Conservation (phyloP, 2,329 filamentous ascomycete genomes). For the Pseudogymnoascus sp. region DNA sequence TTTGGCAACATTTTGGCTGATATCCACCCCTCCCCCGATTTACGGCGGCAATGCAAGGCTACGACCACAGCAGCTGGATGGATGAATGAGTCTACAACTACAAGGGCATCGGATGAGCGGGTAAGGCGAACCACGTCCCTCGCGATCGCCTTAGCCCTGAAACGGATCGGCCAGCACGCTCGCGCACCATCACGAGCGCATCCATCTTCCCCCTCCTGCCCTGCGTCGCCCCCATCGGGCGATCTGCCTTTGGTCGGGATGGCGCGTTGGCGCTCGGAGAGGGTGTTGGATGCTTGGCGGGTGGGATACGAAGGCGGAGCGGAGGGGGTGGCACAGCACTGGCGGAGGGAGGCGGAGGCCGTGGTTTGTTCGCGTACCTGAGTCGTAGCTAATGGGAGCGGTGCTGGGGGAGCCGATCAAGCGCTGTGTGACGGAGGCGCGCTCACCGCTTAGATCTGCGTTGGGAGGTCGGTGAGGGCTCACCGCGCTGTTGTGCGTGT, state of each 20-base stretch:
- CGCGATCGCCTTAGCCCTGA: neutral
- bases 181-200: neutral
- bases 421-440: neutral
- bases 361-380: neutral
- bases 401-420: neutral
- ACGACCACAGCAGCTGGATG: neutral
- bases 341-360: no score
- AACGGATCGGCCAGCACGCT: neutral
- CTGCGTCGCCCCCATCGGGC: neutral
- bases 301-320: neutral
- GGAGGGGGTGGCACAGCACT: neutral
- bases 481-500: neutral
- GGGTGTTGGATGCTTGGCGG: no score
- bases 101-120: neutral
- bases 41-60: neutral
- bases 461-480: neutral
- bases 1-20: no score
- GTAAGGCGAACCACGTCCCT: neutral
- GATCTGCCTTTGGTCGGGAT: neutral
- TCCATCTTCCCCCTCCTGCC: neutral
- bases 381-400: neutral
- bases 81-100: neutral
- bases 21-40: neutral
- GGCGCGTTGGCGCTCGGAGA: neutral
- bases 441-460: neutral